A percentile compares a stretch with the other conserved stretches of the same genome.
These are phyloP conservation scores for Botrytis deweyae DNA, from an alignment of 2,329 filamentous ascomycete species.

Conservation along the genomic window DNA sequence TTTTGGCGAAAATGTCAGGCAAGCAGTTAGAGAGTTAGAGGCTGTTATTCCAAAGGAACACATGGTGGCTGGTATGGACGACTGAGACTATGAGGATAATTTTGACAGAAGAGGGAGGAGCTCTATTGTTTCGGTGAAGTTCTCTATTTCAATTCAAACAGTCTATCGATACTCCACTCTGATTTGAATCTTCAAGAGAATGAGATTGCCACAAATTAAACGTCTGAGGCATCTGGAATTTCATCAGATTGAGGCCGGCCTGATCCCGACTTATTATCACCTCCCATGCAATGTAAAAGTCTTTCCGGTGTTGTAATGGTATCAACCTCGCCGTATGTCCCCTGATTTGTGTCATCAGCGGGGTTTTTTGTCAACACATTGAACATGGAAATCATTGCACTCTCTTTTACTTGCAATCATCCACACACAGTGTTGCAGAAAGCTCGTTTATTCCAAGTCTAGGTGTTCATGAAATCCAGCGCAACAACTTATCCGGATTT, in stretches of 20 bases:
- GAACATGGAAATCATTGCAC: background rate
- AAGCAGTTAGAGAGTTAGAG: constrained; percentile 26
- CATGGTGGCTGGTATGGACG: constrained; percentile 9
- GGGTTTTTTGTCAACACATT: background rate
- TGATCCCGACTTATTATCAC: background rate
- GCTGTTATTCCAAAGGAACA: constrained; percentile 23
- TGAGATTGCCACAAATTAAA: background rate
- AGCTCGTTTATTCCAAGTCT: background rate
- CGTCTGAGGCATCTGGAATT: background rate
- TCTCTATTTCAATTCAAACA: background rate
- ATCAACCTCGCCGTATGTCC: background rate
- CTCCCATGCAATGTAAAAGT: background rate
- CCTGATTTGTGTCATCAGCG: background rate
- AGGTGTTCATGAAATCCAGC: background rate
- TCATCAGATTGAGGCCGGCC: background rate
- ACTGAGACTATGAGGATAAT: background rate
- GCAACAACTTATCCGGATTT: background rate
- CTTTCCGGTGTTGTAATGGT: background rate
- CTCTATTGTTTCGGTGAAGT: background rate
- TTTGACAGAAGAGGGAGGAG: too few species aligned
- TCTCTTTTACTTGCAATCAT: background rate
- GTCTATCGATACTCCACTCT: background rate
- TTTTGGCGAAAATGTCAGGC: constrained; percentile 27
- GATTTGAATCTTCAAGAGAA: background rate
- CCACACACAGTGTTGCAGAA: background rate